A percentile compares a stretch with the other conserved stretches of the same genome.
phyloP scores from a whole-genome alignment of 345 rosid genomes.

The Brassica nigra region DNA sequence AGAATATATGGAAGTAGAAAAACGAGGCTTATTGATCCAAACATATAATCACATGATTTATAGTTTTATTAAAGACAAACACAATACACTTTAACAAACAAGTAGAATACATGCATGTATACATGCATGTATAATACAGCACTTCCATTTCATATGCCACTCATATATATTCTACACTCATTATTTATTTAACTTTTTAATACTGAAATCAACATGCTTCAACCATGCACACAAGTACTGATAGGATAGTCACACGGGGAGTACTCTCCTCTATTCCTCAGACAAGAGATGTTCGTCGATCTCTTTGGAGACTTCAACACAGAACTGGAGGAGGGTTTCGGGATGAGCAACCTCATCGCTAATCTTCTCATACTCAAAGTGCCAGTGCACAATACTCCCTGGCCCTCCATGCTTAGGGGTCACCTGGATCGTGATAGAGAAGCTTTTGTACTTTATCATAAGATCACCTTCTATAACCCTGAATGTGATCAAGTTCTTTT shows the following conservation, averaged over 20 bases:
- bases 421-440: conserved; percentile 21
- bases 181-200: background rate
- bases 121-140: background rate
- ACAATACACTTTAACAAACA: background rate
- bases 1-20: background rate
- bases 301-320: conserved; percentile 29
- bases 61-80: background rate
- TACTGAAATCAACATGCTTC: background rate
- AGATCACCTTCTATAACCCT: conserved; percentile 3
- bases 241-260: background rate
- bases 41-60: background rate
- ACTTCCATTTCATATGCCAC: background rate
- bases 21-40: background rate
- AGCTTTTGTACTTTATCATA: background rate
- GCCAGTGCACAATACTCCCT: conserved; percentile 40
- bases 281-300: conserved; percentile 36
- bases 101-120: background rate
- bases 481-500: conserved; percentile 20
- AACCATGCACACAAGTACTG: background rate
- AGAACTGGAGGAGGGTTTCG: conserved; percentile 13
- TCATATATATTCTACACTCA: background rate
- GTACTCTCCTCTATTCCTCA: conserved; percentile 10
- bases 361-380: conserved; percentile 40
- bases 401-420: conserved; percentile 24
- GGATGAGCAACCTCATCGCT: conserved; percentile 13